Evolutionary conservation across 192 early-diverging fungal species (phyloP).

Genomic region (Phlyctochytrium bullatum): DNA sequence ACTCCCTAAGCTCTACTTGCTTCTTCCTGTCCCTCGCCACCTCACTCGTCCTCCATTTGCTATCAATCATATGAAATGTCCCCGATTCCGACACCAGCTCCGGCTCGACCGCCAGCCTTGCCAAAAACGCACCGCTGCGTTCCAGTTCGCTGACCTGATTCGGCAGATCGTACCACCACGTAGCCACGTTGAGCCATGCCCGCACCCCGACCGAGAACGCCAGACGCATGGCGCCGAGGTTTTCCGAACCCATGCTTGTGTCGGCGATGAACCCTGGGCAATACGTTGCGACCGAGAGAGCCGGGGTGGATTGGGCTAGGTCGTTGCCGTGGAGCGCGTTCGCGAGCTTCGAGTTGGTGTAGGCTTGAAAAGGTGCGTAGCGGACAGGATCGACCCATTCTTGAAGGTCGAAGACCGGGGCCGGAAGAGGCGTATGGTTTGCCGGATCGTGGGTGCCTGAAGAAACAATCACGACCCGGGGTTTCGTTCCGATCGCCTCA

Average conservation of each 20-base stretch:
- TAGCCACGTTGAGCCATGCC: not conserved
- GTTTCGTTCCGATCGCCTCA: not conserved
- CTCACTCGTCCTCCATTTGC: not conserved
- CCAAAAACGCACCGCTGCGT: conserved; percentile 1
- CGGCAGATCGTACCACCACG: conserved; percentile 10
- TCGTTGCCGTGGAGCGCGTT: not conserved
- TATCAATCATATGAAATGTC: not conserved
- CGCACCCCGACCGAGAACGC: not conserved
- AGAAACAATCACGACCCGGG: not conserved
- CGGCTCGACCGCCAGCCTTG: not conserved
- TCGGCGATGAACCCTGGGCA: conserved; percentile 18
- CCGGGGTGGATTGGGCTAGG: not conserved
- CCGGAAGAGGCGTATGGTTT: not conserved
- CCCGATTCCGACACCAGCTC: not conserved
- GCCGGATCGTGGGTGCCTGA: not conserved
- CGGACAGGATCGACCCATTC: not conserved
- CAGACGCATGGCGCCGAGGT: not conserved
- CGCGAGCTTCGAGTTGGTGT: not conserved
- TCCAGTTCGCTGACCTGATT: conserved; percentile 10
- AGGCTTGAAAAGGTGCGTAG: not conserved
- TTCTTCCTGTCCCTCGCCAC: not conserved
- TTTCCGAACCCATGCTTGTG: conserved; percentile 6
- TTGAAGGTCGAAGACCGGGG: not conserved
- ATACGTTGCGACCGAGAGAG: conserved; percentile 13
- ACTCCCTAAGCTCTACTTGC: not conserved